phyloP scores from a whole-genome alignment of 2,329 filamentous ascomycete species.

The Elsinoe australis region DNA sequence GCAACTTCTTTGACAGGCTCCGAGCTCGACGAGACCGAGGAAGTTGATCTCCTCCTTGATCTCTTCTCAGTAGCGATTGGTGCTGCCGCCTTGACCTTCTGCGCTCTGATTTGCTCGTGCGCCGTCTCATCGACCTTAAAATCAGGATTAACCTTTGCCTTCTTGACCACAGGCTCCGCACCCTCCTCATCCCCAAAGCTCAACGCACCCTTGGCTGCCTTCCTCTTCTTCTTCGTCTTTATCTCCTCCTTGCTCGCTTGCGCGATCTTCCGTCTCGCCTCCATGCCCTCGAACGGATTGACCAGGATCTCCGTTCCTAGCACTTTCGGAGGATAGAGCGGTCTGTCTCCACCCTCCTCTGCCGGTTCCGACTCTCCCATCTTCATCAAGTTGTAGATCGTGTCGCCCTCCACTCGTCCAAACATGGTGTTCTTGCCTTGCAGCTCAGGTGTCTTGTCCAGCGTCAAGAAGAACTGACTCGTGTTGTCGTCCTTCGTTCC shows the following conservation, averaged over 20 bases:
- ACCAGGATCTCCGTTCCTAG: constrained; percentile 65
- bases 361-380: constrained; percentile 83
- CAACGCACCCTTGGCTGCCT: constrained; percentile 65
- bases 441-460: constrained; percentile 74
- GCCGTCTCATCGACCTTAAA: constrained; percentile 49
- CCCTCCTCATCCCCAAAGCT: constrained; percentile 66
- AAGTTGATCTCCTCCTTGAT: constrained; percentile 17
- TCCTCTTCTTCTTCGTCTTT: constrained; percentile 44
- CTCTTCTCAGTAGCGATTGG: constrained; percentile 24
- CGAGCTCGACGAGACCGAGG: constrained; percentile 21
- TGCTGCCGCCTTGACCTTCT: constrained; percentile 23
- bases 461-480: constrained; percentile 94
- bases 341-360: constrained; percentile 67
- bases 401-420: constrained; percentile 83
- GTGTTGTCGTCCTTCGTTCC: constrained; percentile 72
- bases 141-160: constrained; percentile 69
- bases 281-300: constrained; percentile 77
- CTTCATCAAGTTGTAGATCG: constrained; percentile 90
- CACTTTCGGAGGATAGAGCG: constrained; percentile 77
- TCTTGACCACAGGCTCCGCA: constrained; percentile 58
- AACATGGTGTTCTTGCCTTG: constrained; percentile 90
- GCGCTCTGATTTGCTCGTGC: constrained; percentile 19
- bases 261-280: constrained; percentile 55
- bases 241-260: constrained; percentile 42
- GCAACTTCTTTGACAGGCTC: constrained; percentile 17